Evolutionary conservation across 805 yeast genomes (phyloP), one percentile per base, ranked within the genome.

Genomic region (Diddensiella caesifluorescens): DNA sequence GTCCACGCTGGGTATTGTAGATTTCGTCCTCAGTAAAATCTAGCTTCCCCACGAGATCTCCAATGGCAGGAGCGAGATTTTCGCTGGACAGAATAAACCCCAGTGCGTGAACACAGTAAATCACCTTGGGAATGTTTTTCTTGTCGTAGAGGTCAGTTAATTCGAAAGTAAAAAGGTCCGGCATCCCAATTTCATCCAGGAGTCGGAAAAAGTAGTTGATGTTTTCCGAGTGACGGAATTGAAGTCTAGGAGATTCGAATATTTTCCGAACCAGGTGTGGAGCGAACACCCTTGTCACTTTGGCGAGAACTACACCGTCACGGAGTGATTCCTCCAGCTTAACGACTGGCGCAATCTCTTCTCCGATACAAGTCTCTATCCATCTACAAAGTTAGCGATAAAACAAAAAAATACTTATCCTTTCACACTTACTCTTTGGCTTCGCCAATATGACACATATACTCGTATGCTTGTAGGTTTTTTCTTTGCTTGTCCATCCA

Each of bases 141-240:
- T 82, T 81, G 57, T 92, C 97, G 63, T 88, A 92, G 27, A 92
- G 69, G 62, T 92, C 98, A 3, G 95, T 88, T 45, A 89, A 73
- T 59, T 90, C 98, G 59, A 92, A 92, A 37, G 83, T 74, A 60
- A 89, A 92, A 41, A 88, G 71, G 43, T 85, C 89, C 0, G 97
- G 98, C 50, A 92, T 78, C 21, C 76, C 79, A 46, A 87, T 71
- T 45, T 68, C 74, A 42, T 76, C 80, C 22, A 87, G 67, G 42
- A 90, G 74, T 15, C 53, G 50, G 59, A 90, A 81, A 60, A 90
- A 89, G 18, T 79, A 70, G 53, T 87, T 86, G 57, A 92, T 90
- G 59, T 92, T 92, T 57, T 92, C 97, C 0, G 95, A 86, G 60
- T 87, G 95, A 48, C 83, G 79, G 68, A 86, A 92, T 59, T 87